Evolutionary conservation across 1,139 yeast genomes (phyloP).

Genomic region (Hemisphaericaspora xylanilytica): DNA sequence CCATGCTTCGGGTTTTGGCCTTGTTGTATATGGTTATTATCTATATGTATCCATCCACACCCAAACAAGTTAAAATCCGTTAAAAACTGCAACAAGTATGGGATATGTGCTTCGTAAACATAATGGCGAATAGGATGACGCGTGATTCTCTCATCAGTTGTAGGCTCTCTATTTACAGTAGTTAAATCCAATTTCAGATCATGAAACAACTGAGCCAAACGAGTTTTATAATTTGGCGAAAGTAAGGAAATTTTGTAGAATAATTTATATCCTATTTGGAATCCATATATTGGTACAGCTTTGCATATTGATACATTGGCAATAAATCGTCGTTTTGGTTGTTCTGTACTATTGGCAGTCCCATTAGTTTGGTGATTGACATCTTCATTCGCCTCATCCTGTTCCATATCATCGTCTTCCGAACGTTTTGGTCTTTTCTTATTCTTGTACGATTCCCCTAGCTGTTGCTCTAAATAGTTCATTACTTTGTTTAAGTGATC

Average conservation of each 20-base stretch:
- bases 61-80: constrained; percentile 84
- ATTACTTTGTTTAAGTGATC: constrained; percentile 15
- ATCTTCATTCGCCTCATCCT: constrained; percentile 8
- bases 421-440: constrained; percentile 12
- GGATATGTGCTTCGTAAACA: constrained; percentile 75
- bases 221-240: constrained; percentile 58
- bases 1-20: constrained; percentile 11
- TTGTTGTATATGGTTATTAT: constrained; percentile 9
- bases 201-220: constrained; percentile 60
- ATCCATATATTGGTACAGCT: constrained; percentile 85
- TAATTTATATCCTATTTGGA: constrained; percentile 57
- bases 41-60: constrained; percentile 67
- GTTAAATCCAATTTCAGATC: constrained; percentile 40
- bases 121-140: constrained; percentile 9
- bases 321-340: constrained; percentile 41
- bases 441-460: constrained; percentile 20
- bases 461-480: constrained; percentile 19
- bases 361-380: constrained; percentile 9
- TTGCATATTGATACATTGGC: constrained; percentile 69
- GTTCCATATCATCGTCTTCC: constrained; percentile 11
- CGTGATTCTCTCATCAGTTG: constrained; percentile 2
- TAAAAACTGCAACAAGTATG: constrained; percentile 71
- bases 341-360: constrained; percentile 6
- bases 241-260: constrained; percentile 68
- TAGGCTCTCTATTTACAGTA: constrained; percentile 4